These are phyloP conservation scores for Sparassis latifolia DNA, from an alignment of 1,284 basidiomycete genomes.

Conservation along the genomic window DNA sequence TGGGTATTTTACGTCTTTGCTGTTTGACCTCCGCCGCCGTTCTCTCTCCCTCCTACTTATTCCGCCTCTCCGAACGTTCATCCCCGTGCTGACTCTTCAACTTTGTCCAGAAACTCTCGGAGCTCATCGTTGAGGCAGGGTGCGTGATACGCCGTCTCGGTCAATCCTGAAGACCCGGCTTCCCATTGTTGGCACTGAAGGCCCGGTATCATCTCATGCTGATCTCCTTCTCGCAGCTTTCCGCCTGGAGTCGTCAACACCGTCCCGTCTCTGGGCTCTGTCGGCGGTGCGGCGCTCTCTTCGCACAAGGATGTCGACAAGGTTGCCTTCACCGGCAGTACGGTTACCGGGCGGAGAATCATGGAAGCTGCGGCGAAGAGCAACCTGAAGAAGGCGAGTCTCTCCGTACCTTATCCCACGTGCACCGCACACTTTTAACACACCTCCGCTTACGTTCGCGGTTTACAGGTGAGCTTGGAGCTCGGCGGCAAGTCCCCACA, in stretches of 20 bases:
- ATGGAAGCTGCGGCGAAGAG: constrained; percentile 90
- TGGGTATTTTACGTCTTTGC: too few species aligned
- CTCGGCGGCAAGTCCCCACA: constrained; percentile 96
- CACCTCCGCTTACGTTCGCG: neutral
- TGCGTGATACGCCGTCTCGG: constrained; percentile 5
- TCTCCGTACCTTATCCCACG: neutral
- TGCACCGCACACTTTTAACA: neutral
- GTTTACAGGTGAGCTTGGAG: constrained; percentile 78
- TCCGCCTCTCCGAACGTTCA: too few species aligned
- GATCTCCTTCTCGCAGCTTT: constrained; percentile 47
- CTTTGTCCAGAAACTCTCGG: constrained; percentile 61
- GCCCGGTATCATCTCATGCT: neutral
- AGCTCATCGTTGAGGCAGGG: constrained; percentile 47
- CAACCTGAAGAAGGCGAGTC: constrained; percentile 78
- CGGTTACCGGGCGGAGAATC: constrained; percentile 86
- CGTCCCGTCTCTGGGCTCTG: constrained; percentile 72
- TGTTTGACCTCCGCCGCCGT: too few species aligned
- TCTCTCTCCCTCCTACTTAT: too few species aligned
- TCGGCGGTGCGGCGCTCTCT: constrained; percentile 82
- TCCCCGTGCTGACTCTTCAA: neutral
- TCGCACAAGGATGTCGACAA: constrained; percentile 80
- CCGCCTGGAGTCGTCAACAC: constrained; percentile 93
- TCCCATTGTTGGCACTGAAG: too few species aligned
- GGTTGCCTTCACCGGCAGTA: constrained; percentile 79
- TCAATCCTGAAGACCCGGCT: constrained; percentile 9